Base-by-base conservation (phyloP, 2,329 filamentous ascomycete species). In the Colletotrichum truncatum region DNA sequence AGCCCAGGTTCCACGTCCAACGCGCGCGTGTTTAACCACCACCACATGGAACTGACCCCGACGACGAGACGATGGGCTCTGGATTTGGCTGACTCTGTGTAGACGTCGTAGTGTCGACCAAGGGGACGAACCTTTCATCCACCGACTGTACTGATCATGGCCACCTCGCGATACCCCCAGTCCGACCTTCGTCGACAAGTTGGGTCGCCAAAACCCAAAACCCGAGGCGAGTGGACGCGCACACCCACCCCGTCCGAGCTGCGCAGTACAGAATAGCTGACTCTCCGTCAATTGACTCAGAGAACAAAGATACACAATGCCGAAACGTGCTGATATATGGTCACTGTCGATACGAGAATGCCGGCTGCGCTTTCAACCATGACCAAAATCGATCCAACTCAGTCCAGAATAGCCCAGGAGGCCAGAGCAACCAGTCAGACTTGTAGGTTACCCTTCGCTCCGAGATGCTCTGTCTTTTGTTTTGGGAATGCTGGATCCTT, bases 281-380 rank as follows among this genome's bases (percentile, higher is more conserved):
- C 58, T 49, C 45, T 39, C 38, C 53, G 39, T 56, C 46, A 62
- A 55, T 52, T 56, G 43, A 62, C 61, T 46, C 70, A 91, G 91
- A 93, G 80, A 92, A 92, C 77, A 97, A 95, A 80, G 94, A 97
- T 76, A 97, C 93, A 6, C 86, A 95, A 62, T 98, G 94, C 81
- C 91, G 94, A 74, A 97, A 98, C 80, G 91, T 98, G 67, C 87
- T 94, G 67, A 97, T 98, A 73, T 97, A 97, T 77, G 94, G 94
- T 60, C 92, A 95, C 79, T 98, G 94, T 78, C 91, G 93, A 69
- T 97, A 94, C 79, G 93, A 97, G 81, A 93, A 97, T 75, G 91
- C 93, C 80, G 93, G 93, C 81, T 97, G 94, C 80, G 89, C 91
- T 70, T 97, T 97, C 81, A 96, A 94, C 74, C 94, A 97, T 80